These are phyloP conservation scores for Boletus rubroflammeus DNA, from an alignment of 768 basidiomycete species.

Conservation along the genomic window DNA sequence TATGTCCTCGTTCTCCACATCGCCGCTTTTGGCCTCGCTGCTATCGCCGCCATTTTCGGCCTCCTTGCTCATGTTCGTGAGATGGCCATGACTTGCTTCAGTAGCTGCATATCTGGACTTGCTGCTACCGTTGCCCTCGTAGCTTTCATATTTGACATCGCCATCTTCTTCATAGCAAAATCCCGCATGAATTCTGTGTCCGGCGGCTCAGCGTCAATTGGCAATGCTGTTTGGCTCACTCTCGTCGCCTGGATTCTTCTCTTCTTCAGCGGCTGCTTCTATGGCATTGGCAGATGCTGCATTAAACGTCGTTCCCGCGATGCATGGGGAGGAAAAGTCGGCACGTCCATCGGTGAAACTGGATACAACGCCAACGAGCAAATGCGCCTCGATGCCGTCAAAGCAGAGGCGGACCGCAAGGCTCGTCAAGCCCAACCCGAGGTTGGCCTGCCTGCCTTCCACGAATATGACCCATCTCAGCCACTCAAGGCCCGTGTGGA, in stretches of 20 bases:
- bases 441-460: constrained; percentile 70
- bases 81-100: constrained; percentile 81
- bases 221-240: constrained; percentile 90
- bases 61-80: constrained; percentile 85
- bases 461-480: constrained; percentile 56
- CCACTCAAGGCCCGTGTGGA: constrained; percentile 63
- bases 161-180: constrained; percentile 86
- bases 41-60: constrained; percentile 72
- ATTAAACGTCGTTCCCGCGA: constrained; percentile 51
- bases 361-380: constrained; percentile 49
- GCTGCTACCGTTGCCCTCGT: constrained; percentile 75
- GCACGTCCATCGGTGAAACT: constrained; percentile 23
- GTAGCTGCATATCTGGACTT: constrained; percentile 76
- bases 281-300: constrained; percentile 80
- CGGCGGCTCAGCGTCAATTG: constrained; percentile 76
- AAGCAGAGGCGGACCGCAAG: constrained; percentile 83
- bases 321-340: constrained; percentile 37
- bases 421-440: constrained; percentile 58
- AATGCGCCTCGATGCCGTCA: constrained; percentile 79
- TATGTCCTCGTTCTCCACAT: constrained; percentile 91
- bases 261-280: constrained; percentile 90
- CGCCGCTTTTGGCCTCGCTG: constrained; percentile 75
- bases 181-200: constrained; percentile 70
- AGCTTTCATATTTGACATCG: constrained; percentile 92
- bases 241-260: constrained; percentile 82